Conservation (phyloP, 495 filamentous ascomycete genomes). For the Jackrogersella minutella region DNA sequence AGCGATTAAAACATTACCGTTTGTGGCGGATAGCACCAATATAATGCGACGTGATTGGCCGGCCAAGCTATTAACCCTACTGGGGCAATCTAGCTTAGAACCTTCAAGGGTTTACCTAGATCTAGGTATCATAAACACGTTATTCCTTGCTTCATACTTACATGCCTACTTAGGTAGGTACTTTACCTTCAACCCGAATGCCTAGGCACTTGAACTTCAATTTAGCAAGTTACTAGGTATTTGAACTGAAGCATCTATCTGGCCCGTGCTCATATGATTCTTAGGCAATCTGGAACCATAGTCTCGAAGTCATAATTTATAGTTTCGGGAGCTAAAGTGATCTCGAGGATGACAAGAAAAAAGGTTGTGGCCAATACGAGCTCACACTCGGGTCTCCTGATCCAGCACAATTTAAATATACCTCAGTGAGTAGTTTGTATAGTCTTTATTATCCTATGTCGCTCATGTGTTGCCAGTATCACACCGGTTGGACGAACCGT, state of each 20-base stretch:
- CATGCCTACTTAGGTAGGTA: no score
- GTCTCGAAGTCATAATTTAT: not conserved
- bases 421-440: not conserved
- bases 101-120: no score
- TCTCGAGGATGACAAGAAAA: conserved; percentile 2
- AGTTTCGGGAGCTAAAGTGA: conserved; percentile 14
- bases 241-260: no score
- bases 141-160: not conserved
- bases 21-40: conserved; percentile 29
- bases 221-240: no score
- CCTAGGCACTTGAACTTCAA: no score
- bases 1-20: conserved; percentile 36
- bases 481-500: no score
- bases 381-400: conserved; percentile 19
- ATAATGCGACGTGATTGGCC: conserved; percentile 28
- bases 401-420: conserved; percentile 15
- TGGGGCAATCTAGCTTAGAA: not conserved
- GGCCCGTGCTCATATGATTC: no score
- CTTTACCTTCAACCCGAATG: no score
- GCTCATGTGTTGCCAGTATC: not conserved
- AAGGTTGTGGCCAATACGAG: not conserved
- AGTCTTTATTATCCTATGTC: not conserved
- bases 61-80: not conserved
- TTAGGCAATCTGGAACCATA: not conserved
- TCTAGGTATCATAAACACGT: not conserved